Base-by-base conservation (phyloP, 2,329 filamentous ascomycete species). In the Ceratocystis huliohia region DNA sequence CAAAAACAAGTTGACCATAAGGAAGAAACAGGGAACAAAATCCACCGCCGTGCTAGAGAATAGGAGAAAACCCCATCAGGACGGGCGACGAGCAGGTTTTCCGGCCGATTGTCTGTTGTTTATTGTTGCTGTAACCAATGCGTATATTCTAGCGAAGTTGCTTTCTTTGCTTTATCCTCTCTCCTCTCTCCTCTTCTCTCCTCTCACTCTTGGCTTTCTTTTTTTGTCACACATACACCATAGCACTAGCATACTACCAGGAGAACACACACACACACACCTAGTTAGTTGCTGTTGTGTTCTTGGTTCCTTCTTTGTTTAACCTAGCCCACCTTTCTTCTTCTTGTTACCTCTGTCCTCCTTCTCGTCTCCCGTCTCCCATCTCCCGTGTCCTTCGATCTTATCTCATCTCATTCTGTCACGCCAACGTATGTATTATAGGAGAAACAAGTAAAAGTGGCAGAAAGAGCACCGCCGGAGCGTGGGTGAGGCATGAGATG, bases 21-120 rank as follows among this genome's bases (percentile, higher is more conserved):
- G 53, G 25, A 59, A 59, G 53, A 59, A 59, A 37, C 53, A 59
- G 53, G 53, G 53, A 33, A 59, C 53, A 20, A 59, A 59, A 59
- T 59, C 53, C 53, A 28, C 22, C 33, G 28, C 53, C 53, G 53
- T 17, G 53, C 53, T 8, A 30, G 15, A 25, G 53, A 59, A 25
- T 25, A 37, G 53, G 28, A 59, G 33, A 59, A 10, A 37, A 8
- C 28, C 2, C 37, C 5, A n/a, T 17, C 25, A 20, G n/a, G 17
- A 59, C 10, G n/a, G 28, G 15, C 28, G 33, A 59, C 37, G 8
- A 59, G 53, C n/a, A 62, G 59, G n/a, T 25, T 45, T 62, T 22
- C 59, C 37, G 37, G 17, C 59, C 22, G 22, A 13, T 30, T 33
- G 28, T 30, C n/a, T 59, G 28, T 59, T 25, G 48, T 50, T 20